Conservation (phyloP, 1,284 basidiomycete genomes). For the Tremellales sp. region DNA sequence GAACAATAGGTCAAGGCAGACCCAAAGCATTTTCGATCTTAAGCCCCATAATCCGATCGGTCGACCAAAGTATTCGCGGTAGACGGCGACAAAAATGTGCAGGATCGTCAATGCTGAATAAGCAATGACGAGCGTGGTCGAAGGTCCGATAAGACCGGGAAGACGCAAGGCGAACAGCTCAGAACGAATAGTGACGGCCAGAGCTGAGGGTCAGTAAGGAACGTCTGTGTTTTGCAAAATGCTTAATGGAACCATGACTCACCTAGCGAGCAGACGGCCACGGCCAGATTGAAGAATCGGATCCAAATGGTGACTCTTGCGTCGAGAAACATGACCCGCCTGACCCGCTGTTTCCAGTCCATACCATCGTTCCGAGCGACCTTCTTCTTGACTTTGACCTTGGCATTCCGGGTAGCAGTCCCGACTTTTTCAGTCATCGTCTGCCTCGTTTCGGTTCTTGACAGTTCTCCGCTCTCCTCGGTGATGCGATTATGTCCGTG, state of each 20-base stretch:
- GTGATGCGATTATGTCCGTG: background rate
- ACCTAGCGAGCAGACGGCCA: conserved; percentile 50
- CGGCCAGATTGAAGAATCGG: conserved; percentile 51
- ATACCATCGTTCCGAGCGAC: conserved; percentile 15
- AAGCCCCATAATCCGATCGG: conserved; percentile 57
- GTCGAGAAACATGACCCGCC: conserved; percentile 48
- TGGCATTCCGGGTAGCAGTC: conserved; percentile 1
- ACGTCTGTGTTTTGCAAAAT: background rate
- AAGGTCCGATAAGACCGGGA: conserved; percentile 52
- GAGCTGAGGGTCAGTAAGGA: conserved; percentile 10
- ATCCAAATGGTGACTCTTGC: conserved; percentile 54
- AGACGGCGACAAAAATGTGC: conserved; percentile 51
- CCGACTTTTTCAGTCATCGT: conserved; percentile 4
- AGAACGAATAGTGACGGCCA: conserved; percentile 49
- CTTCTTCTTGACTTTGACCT: conserved; percentile 5
- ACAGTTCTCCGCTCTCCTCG: conserved; percentile 3
- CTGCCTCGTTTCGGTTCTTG: conserved; percentile 2
- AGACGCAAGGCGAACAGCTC: conserved; percentile 38
- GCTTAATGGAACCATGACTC: conserved; percentile 8
- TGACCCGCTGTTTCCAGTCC: conserved; percentile 32
- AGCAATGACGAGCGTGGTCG: conserved; percentile 52
- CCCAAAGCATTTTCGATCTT: conserved; percentile 51
- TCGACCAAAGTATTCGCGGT: conserved; percentile 54
- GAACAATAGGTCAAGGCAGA: conserved; percentile 52
- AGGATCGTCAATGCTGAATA: conserved; percentile 52